Conservation (phyloP, 1,284 basidiomycete genomes). For the Trichosporon sp. region DNA sequence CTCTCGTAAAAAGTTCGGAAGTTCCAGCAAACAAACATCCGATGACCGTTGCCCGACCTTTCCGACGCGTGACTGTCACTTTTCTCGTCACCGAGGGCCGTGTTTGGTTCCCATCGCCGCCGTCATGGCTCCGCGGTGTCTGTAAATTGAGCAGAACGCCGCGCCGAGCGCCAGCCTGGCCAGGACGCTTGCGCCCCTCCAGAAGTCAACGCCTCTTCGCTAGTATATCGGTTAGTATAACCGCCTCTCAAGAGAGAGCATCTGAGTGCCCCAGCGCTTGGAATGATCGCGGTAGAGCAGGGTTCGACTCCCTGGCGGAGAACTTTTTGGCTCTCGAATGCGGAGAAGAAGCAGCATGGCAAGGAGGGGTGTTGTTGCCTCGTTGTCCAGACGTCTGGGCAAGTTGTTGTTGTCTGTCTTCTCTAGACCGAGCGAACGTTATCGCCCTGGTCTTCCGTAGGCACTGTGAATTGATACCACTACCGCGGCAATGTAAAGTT, state of each 20-base stretch:
- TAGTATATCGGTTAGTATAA: conserved; percentile 2
- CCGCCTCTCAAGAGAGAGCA: background rate
- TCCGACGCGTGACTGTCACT: too few relatives aligned
- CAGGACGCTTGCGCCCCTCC: background rate
- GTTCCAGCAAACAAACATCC: background rate
- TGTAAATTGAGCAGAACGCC: background rate
- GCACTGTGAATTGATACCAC: background rate
- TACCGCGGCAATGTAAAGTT: background rate
- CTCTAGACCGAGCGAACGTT: background rate
- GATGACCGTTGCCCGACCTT: background rate
- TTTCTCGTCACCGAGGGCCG: too few relatives aligned
- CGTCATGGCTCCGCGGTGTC: background rate
- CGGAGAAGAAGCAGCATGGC: background rate
- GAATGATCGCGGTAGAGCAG: background rate
- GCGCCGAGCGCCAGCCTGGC: background rate
- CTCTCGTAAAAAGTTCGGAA: background rate
- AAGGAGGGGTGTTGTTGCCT: too few relatives aligned
- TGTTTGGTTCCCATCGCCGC: too few relatives aligned
- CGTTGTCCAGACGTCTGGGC: background rate
- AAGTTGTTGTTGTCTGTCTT: background rate
- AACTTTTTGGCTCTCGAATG: background rate
- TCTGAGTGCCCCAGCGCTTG: background rate
- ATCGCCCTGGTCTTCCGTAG: background rate
- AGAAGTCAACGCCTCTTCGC: background rate
- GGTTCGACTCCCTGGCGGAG: conserved; percentile 1